phyloP scores from a whole-genome alignment of 257 asterid genomes.

The Voacanga thouarsii region DNA sequence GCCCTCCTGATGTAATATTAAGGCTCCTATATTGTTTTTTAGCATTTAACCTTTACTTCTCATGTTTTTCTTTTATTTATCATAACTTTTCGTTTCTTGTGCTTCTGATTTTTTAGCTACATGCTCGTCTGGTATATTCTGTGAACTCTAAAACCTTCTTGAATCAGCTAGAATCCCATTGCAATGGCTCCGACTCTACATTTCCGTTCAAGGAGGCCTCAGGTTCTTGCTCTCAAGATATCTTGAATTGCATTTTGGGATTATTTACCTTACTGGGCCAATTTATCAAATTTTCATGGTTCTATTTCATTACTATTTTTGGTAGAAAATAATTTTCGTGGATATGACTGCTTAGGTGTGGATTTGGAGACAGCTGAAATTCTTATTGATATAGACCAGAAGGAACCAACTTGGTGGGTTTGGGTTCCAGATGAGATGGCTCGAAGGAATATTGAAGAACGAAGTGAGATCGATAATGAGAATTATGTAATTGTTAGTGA shows the following conservation, averaged over 20 bases:
- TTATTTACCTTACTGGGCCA: neutral
- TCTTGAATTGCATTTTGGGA: neutral
- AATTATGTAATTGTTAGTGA: constrained; percentile 70
- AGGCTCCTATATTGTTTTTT: too few relatives aligned
- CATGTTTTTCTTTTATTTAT: neutral
- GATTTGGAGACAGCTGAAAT: constrained; percentile 63
- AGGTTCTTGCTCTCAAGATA: constrained; percentile 35
- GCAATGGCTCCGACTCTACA: constrained; percentile 24
- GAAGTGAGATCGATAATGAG: constrained; percentile 72
- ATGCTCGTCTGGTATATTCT: constrained; percentile 52
- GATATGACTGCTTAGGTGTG: constrained; percentile 30
- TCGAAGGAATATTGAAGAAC: constrained; percentile 55
- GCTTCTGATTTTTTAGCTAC: constrained; percentile 49
- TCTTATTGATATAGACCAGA: constrained; percentile 57
- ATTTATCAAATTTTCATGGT: neutral
- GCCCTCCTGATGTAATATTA: constrained; percentile 68
- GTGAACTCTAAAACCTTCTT: constrained; percentile 57
- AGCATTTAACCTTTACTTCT: neutral
- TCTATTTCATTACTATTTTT: neutral
- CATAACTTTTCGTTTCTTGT: neutral
- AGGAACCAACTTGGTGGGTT: constrained; percentile 96
- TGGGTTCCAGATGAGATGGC: constrained; percentile 77
- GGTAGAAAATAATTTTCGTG: neutral
- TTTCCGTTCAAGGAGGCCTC: constrained; percentile 71
- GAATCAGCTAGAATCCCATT: constrained; percentile 53